These are phyloP conservation scores for Lolium rigidum DNA, from an alignment of 176 grass and related monocot genomes.

Conservation along the genomic window DNA sequence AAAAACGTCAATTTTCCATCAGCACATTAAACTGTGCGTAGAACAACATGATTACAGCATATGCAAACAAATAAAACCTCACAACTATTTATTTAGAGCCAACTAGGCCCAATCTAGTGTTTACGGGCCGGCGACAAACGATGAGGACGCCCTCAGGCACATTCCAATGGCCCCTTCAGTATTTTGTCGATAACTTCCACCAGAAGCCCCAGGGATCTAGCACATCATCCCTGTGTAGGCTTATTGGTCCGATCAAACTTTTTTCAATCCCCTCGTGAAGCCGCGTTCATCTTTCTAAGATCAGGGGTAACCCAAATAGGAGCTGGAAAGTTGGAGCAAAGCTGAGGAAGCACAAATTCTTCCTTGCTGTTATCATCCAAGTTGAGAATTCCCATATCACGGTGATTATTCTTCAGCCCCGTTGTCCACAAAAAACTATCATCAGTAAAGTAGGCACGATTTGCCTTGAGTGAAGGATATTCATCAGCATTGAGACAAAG, in stretches of 20 bases:
- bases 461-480: too few species aligned
- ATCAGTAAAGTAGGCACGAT: too few species aligned
- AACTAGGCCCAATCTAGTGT: neutral
- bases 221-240: neutral
- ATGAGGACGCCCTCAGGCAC: neutral
- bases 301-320: too few species aligned
- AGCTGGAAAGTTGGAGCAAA: too few species aligned
- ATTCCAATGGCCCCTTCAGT: neutral
- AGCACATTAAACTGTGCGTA: too few species aligned
- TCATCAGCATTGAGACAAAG: too few species aligned
- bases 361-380: too few species aligned
- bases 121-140: neutral
- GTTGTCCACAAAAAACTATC: too few species aligned
- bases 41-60: neutral
- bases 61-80: neutral
- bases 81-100: neutral
- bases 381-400: too few species aligned
- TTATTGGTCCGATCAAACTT: neutral
- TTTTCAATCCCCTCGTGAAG: neutral
- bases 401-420: too few species aligned
- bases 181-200: neutral
- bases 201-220: neutral
- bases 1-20: neutral
- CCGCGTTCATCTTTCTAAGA: neutral
- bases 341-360: too few species aligned